Base-by-base conservation (phyloP, 2,329 filamentous ascomycete genomes). In the Fusarium sororula region DNA sequence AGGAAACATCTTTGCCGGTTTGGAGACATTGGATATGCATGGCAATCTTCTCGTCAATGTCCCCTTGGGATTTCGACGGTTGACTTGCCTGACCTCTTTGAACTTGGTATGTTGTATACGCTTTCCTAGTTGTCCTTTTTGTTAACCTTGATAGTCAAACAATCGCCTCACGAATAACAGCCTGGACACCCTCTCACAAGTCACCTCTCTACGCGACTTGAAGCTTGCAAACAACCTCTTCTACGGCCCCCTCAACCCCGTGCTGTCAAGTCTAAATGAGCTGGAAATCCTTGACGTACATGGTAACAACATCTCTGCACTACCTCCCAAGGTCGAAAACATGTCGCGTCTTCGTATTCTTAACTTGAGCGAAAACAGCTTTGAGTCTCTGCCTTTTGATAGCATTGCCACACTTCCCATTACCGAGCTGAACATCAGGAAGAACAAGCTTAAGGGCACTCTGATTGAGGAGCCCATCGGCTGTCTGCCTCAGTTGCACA, bases 11-110 rank as follows among this genome's bases (percentile, higher is more conserved):
- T 98, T 98, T 83, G 93, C 90, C 5, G 94, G 92, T 0, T 81
- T 98, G 2, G 94, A 98, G 80, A 89, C 89, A 9, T 83, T 98
- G 13, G 95, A 98, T 79, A 81, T 98, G 66, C 96, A 98, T 80
- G 94, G 94, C 26, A 99, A 99, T 79, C 83, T 90, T 50, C 85
- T 99, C 24, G 87, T 88, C 57, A 85, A 89, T 35, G 82, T 98
- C 48, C 96, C 96, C 0, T 81, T 92, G 73, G 96, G 96, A 1
- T 80, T 98, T 65, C 88, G 93, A 73, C 88, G 91, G 58, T 86
- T 98, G 42, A 87, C 91, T 55, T 85, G 92, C 68, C 87, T 99
- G 62, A 95, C 94, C 3, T 92, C 90, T 7, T 85, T 99, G 55
- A 98, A 98, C 76, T 82, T 99, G 78, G 92, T 94, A 85, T 79